Conservation (phyloP, 1,284 basidiomycete species). For the Amylostereum areolatum region DNA sequence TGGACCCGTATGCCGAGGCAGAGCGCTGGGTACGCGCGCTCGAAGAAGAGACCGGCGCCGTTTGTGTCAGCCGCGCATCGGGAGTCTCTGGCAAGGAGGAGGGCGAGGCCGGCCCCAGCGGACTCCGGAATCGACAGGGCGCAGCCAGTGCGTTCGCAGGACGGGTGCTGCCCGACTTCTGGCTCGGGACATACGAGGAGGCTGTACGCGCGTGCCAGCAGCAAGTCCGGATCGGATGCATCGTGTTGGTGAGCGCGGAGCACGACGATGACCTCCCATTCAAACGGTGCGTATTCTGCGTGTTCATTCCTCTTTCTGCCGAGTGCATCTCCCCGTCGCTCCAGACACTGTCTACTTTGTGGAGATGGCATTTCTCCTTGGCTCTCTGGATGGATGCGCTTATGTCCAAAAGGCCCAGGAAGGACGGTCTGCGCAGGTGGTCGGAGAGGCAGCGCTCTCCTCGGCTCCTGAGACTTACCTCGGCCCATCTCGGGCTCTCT, state of each 20-base stretch:
- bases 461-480: too few species aligned
- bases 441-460: too few species aligned
- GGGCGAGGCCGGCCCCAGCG: conserved; percentile 14
- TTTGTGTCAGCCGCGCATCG: conserved; percentile 5
- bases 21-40: conserved; percentile 73
- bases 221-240: conserved; percentile 71
- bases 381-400: too few species aligned
- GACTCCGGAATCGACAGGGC: conserved; percentile 10
- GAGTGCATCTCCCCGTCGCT: too few species aligned
- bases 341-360: too few species aligned
- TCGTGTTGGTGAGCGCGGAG: conserved; percentile 84
- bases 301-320: too few species aligned
- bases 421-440: too few species aligned
- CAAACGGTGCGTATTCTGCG: conserved; percentile 65
- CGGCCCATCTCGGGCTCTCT: too few species aligned
- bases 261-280: conserved; percentile 88
- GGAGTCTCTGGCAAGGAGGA: conserved; percentile 14
- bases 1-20: conserved; percentile 42
- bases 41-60: conserved; percentile 76
- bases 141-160: conserved; percentile 25
- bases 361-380: too few species aligned
- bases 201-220: conserved; percentile 67
- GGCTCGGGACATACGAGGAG: conserved; percentile 77
- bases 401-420: too few species aligned
- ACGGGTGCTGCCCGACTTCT: conserved; percentile 74